Evolutionary conservation across 805 yeast genomes (phyloP).

Genomic region (Ogataea pini): DNA sequence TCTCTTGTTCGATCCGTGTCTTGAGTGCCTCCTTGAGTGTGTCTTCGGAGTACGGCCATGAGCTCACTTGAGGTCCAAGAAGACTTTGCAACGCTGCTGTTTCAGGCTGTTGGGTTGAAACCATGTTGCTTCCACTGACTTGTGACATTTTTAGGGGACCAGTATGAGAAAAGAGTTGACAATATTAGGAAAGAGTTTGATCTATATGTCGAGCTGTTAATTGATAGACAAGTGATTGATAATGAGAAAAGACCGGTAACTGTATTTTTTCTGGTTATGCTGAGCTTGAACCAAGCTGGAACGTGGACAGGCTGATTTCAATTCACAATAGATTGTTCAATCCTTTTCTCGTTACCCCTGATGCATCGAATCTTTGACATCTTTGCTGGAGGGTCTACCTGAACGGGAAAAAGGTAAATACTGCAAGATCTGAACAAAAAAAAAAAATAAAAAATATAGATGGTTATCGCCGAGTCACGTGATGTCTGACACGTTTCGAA

Average conservation of each 20-base stretch:
- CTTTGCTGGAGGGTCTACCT: neutral
- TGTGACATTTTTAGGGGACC: no score
- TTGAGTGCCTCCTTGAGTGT: slow-evolving; percentile 59
- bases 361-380: slow-evolving; percentile 3
- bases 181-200: no score
- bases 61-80: slow-evolving; percentile 53
- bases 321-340: no score
- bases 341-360: neutral
- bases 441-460: no score
- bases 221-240: no score
- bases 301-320: no score
- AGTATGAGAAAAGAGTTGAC: no score
- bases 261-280: no score
- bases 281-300: no score
- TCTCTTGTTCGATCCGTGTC: slow-evolving; percentile 71
- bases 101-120: neutral
- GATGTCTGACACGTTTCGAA: neutral
- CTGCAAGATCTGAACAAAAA: no score
- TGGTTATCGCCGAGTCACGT: neutral
- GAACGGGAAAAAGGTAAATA: slow-evolving; percentile 5
- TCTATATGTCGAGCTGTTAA: no score
- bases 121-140: neutral
- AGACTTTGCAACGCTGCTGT: slow-evolving; percentile 44
- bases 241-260: no score
- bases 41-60: slow-evolving; percentile 58